These are phyloP conservation scores for Pochonia chlamydosporia DNA, from an alignment of 2,329 filamentous ascomycete genomes.

Conservation along the genomic window DNA sequence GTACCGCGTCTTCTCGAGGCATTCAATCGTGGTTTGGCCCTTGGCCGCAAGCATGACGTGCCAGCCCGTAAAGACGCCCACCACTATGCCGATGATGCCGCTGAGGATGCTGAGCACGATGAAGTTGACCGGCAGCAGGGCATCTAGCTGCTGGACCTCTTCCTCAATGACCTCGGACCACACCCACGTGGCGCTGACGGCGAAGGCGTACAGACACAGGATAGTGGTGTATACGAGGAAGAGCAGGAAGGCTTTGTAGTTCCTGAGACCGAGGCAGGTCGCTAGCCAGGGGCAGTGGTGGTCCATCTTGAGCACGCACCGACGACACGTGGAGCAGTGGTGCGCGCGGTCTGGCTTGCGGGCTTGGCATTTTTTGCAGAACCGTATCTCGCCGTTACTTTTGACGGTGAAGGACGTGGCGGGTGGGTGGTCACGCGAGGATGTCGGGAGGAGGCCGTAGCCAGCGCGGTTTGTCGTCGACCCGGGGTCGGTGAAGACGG, in stretches of 20 bases:
- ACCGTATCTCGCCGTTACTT: slow-evolving; percentile 77
- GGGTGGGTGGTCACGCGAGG: slow-evolving; percentile 44
- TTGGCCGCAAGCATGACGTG: slow-evolving; percentile 75
- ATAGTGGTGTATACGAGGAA: slow-evolving; percentile 86
- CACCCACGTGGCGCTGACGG: slow-evolving; percentile 73
- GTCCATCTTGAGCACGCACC: slow-evolving; percentile 98
- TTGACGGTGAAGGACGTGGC: slow-evolving; percentile 80
- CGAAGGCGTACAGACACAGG: slow-evolving; percentile 78
- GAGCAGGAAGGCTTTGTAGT: slow-evolving; percentile 92
- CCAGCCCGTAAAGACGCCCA: slow-evolving; percentile 87
- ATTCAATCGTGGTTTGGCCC: slow-evolving; percentile 93
- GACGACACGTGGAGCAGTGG: slow-evolving; percentile 91
- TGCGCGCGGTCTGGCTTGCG: slow-evolving; percentile 93
- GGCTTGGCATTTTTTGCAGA: slow-evolving; percentile 95
- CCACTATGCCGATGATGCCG: slow-evolving; percentile 85
- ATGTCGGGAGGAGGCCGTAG: slow-evolving; percentile 77
- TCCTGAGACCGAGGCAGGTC: slow-evolving; percentile 86
- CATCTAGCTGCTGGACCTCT: slow-evolving; percentile 65
- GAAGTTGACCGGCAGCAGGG: slow-evolving; percentile 81
- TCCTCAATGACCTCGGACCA: slow-evolving; percentile 74
- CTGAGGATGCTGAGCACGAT: slow-evolving; percentile 81
- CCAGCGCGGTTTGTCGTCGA: slow-evolving; percentile 58
- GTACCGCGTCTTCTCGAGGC: slow-evolving; percentile 91
- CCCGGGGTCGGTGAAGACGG: slow-evolving; percentile 89
- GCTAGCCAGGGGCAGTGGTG: slow-evolving; percentile 98